These are phyloP conservation scores for Pythium aristosporum DNA, from an alignment of 352 stramenopile genomes.

Conservation along the genomic window DNA sequence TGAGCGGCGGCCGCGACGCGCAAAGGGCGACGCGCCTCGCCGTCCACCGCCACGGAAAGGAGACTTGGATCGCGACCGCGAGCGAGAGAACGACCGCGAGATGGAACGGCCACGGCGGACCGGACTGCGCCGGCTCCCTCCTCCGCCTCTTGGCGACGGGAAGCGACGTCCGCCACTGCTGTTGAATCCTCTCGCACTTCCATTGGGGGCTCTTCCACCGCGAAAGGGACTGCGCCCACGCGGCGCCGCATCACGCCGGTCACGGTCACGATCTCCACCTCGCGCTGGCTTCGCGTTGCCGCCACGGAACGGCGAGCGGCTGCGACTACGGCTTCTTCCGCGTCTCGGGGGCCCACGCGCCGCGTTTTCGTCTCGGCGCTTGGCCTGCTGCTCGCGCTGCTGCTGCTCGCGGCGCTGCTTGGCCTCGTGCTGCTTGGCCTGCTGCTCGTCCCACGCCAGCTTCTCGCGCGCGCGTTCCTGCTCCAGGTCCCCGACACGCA, in stretches of 20 bases:
- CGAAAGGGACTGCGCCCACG: slow-evolving; percentile 39
- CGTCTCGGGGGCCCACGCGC: background rate
- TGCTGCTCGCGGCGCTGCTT: slow-evolving; percentile 8
- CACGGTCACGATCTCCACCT: background rate
- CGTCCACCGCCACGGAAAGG: slow-evolving; percentile 19
- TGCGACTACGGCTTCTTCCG: slow-evolving; percentile 1
- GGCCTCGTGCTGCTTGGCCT: slow-evolving; percentile 5
- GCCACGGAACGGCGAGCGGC: slow-evolving; percentile 20
- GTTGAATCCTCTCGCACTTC: background rate
- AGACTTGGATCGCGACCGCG: slow-evolving; percentile 24
- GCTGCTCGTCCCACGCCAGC: slow-evolving; percentile 16
- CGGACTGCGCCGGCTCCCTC: background rate
- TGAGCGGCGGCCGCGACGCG: slow-evolving; percentile 18
- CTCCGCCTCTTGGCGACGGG: background rate
- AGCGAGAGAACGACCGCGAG: slow-evolving; percentile 21
- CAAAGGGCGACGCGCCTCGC: slow-evolving; percentile 10
- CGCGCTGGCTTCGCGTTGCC: background rate
- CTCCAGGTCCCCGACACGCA: slow-evolving; percentile 30
- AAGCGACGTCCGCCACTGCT: slow-evolving; percentile 2
- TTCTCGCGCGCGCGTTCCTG: slow-evolving; percentile 18
- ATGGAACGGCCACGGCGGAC: background rate
- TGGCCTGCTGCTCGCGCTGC: slow-evolving; percentile 3
- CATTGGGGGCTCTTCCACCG: background rate
- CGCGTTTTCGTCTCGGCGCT: background rate
- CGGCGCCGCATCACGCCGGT: slow-evolving; percentile 33